phyloP scores from a whole-genome alignment of 106 monocot genomes.

The Acanthochlamys bracteata region DNA sequence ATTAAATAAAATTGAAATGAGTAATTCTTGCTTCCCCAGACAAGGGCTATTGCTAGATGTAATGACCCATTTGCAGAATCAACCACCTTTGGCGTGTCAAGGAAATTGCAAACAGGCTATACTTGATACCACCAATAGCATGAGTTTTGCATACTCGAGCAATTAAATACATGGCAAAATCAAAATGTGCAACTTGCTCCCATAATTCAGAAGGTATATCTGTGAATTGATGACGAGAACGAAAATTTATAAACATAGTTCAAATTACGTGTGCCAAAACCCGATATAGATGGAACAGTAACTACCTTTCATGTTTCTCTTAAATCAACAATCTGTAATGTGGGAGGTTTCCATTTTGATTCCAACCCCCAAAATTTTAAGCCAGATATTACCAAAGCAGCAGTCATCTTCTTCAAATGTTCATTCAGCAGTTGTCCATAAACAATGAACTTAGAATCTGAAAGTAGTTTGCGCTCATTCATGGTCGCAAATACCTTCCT shows the following conservation, averaged over 20 bases:
- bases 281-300: not conserved
- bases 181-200: not conserved
- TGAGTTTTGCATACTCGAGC: not conserved
- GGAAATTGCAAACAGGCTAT: too few species aligned
- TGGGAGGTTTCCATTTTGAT: slow-evolving; percentile 52
- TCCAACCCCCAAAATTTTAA: slow-evolving; percentile 84
- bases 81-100: too few species aligned
- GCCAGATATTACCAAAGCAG: slow-evolving; percentile 65
- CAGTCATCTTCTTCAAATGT: slow-evolving; percentile 70
- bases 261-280: not conserved
- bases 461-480: slow-evolving; percentile 42
- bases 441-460: slow-evolving; percentile 48
- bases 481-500: slow-evolving; percentile 55
- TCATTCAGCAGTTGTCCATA: slow-evolving; percentile 82
- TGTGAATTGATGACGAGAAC: too few species aligned
- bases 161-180: not conserved
- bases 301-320: slow-evolving; percentile 7
- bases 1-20: too few species aligned
- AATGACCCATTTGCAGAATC: too few species aligned
- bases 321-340: slow-evolving; percentile 14
- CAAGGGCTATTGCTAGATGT: too few species aligned
- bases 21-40: too few species aligned
- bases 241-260: not conserved
- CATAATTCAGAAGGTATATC: not conserved
- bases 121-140: too few species aligned